Evolutionary conservation across 176 grass and related monocot species (phyloP), one percentile per base, ranked within the genome.

Genomic region (Triticum monococcum): DNA sequence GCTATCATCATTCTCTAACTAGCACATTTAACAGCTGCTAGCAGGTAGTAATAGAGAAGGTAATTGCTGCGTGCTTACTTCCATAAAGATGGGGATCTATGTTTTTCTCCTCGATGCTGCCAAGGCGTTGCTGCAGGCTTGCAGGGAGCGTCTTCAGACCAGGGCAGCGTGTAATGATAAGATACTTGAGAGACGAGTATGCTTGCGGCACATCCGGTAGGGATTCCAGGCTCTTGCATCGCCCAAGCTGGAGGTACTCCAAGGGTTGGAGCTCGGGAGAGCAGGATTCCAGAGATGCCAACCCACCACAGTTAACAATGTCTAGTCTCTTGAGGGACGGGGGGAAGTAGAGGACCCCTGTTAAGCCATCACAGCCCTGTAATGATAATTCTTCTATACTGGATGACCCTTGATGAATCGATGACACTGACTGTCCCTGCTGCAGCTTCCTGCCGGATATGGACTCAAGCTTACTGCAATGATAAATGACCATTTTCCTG

Each of bases 151-250:
- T 37, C 7, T 37, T 8, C 7, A 37, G 0, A 2, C 36, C 36
- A 37, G 7, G 36, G 36, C 6, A 7, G 1, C 2, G 0, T 2
- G 0, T 2, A 37, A 37, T 37, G 1, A 0, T 0, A 37, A 37
- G 36, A 8, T 0, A 1, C 2, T 2, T 1, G 36, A 37, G 36
- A 37, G 36, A 37, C 2, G 36, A 7, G 36, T 37, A 37, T 37
- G 36, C 36, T 8, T 37, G 36, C 0, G 36, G 6, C 36, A 0
- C 36, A 37, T 37, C 36, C 36, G 36, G 36, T 37, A 37, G 36
- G 36, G 36, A 37, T 37, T 0, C 0, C 1, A 37, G 36, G 36
- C 1, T 8, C 0, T 2, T 8, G 7, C 36, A 37, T 37, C 0
- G 0, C 0, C 1, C 0, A 37, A 37, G 36, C 1, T 8, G 0